These are phyloP conservation scores for Calamus simplicifolius DNA, from an alignment of 176 grass and related monocot genomes.

Conservation along the genomic window DNA sequence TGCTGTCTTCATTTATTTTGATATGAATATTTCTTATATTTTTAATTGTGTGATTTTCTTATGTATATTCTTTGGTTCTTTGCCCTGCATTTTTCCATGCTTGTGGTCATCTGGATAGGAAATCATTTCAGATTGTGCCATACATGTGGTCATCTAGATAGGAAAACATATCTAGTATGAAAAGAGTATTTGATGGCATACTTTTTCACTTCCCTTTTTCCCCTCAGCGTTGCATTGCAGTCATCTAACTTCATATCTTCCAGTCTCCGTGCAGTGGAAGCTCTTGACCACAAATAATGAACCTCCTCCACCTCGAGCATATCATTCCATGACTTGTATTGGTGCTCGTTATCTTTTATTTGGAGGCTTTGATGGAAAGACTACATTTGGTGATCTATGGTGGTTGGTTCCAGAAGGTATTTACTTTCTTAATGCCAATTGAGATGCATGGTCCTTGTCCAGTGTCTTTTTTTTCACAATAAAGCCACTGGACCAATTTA, in stretches of 20 bases:
- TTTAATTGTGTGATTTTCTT: too few species aligned
- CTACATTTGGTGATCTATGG: slow-evolving; percentile 90
- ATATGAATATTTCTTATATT: too few species aligned
- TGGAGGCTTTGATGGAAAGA: slow-evolving; percentile 98
- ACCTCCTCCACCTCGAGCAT: slow-evolving; percentile 71
- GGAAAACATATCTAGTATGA: too few species aligned
- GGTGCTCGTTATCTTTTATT: slow-evolving; percentile 81
- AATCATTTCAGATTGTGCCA: too few species aligned
- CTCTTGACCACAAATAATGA: slow-evolving; percentile 61
- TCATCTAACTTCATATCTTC: slow-evolving; percentile 24
- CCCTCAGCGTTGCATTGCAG: neutral
- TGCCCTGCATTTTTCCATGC: too few species aligned
- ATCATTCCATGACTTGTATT: slow-evolving; percentile 88
- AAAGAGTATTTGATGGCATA: neutral
- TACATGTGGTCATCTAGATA: too few species aligned
- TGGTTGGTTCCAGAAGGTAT: slow-evolving; percentile 98
- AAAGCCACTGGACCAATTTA: too few species aligned
- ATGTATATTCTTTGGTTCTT: too few species aligned
- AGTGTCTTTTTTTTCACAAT: neutral
- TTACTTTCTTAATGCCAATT: slow-evolving; percentile 9
- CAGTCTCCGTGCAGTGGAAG: slow-evolving; percentile 97
- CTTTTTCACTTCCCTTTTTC: neutral
- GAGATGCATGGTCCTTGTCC: neutral
- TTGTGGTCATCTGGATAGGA: too few species aligned
- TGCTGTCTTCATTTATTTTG: too few species aligned